Evolutionary conservation across 352 stramenopile genomes (phyloP).

Genomic region (Ophiocytium majus): DNA sequence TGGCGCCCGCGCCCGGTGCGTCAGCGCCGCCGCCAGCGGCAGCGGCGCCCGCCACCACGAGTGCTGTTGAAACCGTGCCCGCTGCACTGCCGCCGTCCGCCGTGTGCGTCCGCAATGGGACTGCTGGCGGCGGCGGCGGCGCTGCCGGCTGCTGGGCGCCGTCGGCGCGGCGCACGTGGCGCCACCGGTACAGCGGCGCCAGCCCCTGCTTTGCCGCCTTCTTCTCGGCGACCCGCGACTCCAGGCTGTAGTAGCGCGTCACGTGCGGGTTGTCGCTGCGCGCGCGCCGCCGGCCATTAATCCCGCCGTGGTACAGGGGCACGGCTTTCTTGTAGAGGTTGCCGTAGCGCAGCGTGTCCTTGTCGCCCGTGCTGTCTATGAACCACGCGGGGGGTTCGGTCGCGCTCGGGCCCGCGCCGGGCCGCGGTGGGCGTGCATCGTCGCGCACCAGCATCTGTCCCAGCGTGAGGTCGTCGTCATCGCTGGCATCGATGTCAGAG

Average conservation of each 20-base stretch:
- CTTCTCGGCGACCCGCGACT: background rate
- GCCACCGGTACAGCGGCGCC: background rate
- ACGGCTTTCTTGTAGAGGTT: background rate
- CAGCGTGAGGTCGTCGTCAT: background rate
- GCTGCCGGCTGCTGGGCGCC: too few species aligned
- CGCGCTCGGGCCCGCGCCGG: too few species aligned
- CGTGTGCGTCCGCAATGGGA: background rate
- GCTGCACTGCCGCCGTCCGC: too few species aligned
- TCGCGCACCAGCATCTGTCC: background rate
- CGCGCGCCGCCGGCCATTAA: background rate
- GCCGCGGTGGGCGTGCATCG: too few species aligned
- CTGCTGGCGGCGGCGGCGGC: too few species aligned
- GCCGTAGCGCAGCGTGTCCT: constrained; percentile 17
- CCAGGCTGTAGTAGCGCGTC: background rate
- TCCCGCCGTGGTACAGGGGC: background rate
- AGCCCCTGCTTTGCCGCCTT: constrained; percentile 13
- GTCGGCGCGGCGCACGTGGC: background rate
- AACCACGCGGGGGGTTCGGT: background rate
- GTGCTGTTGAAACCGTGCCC: background rate
- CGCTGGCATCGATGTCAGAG: background rate
- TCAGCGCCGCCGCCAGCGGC: background rate
- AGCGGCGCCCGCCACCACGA: background rate
- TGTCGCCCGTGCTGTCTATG: background rate
- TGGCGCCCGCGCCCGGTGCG: background rate
- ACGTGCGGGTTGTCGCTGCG: background rate